Evolutionary conservation across 768 basidiomycete species (phyloP).

Genomic region (Dacryopinax spathularia): DNA sequence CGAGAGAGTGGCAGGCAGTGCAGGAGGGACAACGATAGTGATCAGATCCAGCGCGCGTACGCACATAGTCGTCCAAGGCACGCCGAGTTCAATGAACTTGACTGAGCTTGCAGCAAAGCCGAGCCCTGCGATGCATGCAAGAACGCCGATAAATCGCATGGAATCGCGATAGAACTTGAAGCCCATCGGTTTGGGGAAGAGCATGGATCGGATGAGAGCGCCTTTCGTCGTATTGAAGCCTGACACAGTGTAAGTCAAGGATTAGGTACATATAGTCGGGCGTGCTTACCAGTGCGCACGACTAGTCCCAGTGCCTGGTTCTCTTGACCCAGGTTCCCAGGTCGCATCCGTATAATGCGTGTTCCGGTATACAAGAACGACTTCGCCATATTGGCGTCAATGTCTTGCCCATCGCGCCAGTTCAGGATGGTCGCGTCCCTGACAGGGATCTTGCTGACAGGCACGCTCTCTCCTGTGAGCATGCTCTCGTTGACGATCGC

Average conservation of each 20-base stretch:
- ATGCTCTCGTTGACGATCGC: constrained; percentile 98
- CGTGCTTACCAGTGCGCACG: constrained; percentile 57
- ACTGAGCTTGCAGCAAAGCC: constrained; percentile 87
- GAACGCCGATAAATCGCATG: constrained; percentile 76
- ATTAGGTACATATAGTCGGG: background rate
- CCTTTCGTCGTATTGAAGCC: constrained; percentile 96
- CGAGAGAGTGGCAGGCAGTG: constrained; percentile 88
- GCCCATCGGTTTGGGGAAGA: constrained; percentile 95
- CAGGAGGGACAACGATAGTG: constrained; percentile 94
- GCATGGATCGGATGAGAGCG: constrained; percentile 87
- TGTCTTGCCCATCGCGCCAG: constrained; percentile 54
- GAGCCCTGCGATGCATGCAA: constrained; percentile 77
- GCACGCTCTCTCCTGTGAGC: constrained; percentile 97
- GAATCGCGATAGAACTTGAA: constrained; percentile 98
- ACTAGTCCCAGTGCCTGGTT: constrained; percentile 63
- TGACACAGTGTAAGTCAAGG: constrained; percentile 24
- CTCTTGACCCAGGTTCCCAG: constrained; percentile 35
- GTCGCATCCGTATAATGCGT: constrained; percentile 72
- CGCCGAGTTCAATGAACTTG: constrained; percentile 82
- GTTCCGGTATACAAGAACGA: constrained; percentile 85
- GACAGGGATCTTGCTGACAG: constrained; percentile 78
- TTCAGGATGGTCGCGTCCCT: constrained; percentile 60
- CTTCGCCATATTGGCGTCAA: constrained; percentile 50
- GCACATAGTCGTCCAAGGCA: constrained; percentile 80
- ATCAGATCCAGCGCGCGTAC: constrained; percentile 87